Evolutionary conservation across 257 asterid species (phyloP).

Genomic region (Cordia subcordata): DNA sequence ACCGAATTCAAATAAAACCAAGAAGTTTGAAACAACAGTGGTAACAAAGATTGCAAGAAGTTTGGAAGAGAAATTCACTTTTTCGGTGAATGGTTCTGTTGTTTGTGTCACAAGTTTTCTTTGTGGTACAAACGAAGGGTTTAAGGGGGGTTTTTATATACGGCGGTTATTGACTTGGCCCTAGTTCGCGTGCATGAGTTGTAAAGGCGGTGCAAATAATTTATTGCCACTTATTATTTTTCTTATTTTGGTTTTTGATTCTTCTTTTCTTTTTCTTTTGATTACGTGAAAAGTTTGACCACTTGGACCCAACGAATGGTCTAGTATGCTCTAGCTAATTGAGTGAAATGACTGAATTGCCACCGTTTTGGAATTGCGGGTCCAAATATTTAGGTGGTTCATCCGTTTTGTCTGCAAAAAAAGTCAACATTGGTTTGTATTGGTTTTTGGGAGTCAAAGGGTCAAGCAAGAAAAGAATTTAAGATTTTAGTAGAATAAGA

Average conservation of each 20-base stretch:
- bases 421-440: too few species aligned
- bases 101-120: neutral
- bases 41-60: constrained; percentile 13
- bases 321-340: too few species aligned
- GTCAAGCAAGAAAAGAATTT: too few species aligned
- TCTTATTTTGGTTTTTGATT: constrained; percentile 10
- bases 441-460: too few species aligned
- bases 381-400: too few species aligned
- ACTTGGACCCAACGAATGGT: too few species aligned
- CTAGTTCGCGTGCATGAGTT: constrained; percentile 21
- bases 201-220: constrained; percentile 20
- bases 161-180: constrained; percentile 20
- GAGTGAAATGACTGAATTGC: neutral
- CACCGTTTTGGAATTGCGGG: too few species aligned
- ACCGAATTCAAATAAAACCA: neutral
- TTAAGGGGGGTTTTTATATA: constrained; percentile 6
- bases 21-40: neutral
- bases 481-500: too few species aligned
- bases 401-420: too few species aligned
- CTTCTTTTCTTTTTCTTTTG: neutral
- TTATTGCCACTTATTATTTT: constrained; percentile 4
- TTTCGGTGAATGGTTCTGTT: neutral
- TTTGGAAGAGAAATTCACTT: constrained; percentile 32
- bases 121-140: neutral
- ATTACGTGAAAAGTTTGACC: neutral